These are phyloP conservation scores for Pseudogymnoascus sp. DNA, from an alignment of 2,329 filamentous ascomycete species.

Conservation along the genomic window DNA sequence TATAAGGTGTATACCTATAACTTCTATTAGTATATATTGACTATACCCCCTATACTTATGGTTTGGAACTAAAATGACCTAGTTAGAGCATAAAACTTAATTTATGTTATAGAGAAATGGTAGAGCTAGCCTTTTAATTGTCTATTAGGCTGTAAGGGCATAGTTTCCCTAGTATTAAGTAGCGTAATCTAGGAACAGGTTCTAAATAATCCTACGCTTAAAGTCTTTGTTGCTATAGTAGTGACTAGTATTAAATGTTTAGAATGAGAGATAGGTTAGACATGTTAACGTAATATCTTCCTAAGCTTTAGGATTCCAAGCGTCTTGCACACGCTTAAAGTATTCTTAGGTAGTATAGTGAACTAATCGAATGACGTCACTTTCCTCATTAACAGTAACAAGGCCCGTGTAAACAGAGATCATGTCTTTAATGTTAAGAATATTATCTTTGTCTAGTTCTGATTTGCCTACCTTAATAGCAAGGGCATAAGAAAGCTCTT, in stretches of 20 bases:
- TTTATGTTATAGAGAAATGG: too few species aligned
- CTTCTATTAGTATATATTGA: too few species aligned
- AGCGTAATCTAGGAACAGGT: background rate
- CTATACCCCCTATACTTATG: too few species aligned
- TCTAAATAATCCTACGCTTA: background rate
- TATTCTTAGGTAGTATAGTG: conserved; percentile 27
- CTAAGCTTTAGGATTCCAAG: background rate
- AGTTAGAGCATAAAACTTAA: too few species aligned
- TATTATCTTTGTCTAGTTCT: background rate
- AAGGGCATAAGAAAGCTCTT: background rate
- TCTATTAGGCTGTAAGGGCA: too few species aligned
- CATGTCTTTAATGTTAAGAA: conserved; percentile 15
- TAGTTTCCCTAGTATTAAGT: background rate
- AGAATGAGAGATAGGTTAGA: background rate
- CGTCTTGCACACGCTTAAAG: conserved; percentile 8
- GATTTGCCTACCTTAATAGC: background rate
- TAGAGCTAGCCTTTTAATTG: too few species aligned
- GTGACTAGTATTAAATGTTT: background rate
- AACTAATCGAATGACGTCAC: conserved; percentile 18
- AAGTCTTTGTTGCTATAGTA: background rate
- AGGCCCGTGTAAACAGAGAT: conserved; percentile 23
- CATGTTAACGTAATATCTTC: background rate
- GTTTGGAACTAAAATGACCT: too few species aligned
- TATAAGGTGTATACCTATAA: too few species aligned
- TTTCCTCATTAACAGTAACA: conserved; percentile 13